These are phyloP conservation scores for Mallotus repandus DNA, from an alignment of 441 rosid genomes.

Conservation along the genomic window DNA sequence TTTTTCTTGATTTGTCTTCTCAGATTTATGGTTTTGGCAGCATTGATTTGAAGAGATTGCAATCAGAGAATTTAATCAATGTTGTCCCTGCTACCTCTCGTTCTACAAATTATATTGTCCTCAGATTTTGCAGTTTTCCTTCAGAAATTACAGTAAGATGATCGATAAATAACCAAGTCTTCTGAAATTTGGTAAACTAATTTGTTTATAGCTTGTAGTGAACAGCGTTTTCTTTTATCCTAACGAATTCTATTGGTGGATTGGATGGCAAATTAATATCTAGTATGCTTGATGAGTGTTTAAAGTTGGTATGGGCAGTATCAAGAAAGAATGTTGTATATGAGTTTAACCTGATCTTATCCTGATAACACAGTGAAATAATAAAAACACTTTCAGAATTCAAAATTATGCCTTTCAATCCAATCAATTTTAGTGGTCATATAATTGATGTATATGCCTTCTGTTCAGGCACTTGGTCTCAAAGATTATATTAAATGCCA, in stretches of 20 bases:
- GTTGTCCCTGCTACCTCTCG: constrained; percentile 87
- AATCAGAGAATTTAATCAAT: constrained; percentile 78
- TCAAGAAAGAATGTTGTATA: not conserved
- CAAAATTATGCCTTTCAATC: not conserved
- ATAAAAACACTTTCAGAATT: too few species aligned
- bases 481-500: constrained; percentile 42
- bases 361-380: too few species aligned
- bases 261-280: too few species aligned
- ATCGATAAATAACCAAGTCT: constrained; percentile 9
- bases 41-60: constrained; percentile 92
- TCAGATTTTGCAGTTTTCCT: constrained; percentile 62
- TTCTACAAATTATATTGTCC: constrained; percentile 81
- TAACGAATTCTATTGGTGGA: too few species aligned
- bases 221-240: too few species aligned
- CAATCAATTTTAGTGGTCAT: not conserved
- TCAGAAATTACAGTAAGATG: constrained; percentile 69
- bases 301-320: not conserved
- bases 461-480: constrained; percentile 49
- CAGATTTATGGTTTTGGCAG: constrained; percentile 92
- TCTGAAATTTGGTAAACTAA: constrained; percentile 9
- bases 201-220: too few species aligned
- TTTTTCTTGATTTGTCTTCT: constrained; percentile 46
- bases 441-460: not conserved
- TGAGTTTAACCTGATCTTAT: not conserved
- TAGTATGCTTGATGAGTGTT: not conserved